A percentile compares a stretch with the other conserved stretches of the same genome.
Conservation (phyloP, 1,284 basidiomycete genomes). For the Trichosporon inkin region DNA sequence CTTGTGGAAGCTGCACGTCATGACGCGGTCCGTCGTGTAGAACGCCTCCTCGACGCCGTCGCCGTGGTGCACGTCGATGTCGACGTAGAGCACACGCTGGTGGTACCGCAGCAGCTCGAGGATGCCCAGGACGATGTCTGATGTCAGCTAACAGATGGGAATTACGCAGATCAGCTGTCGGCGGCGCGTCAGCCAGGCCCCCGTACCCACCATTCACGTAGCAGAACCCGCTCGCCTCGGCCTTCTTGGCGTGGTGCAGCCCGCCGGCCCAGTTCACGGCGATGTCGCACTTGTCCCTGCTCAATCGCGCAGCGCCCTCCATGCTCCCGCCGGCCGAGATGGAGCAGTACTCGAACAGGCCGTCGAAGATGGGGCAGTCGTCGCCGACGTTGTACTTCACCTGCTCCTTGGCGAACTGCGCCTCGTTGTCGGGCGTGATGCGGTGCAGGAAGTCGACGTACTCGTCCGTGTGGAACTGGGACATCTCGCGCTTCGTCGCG, state of each 20-base stretch:
- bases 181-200: no score
- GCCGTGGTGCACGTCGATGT: slow-evolving; percentile 98
- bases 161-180: not conserved
- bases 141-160: not conserved
- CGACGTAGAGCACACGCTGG: slow-evolving; percentile 91
- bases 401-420: slow-evolving; percentile 86
- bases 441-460: slow-evolving; percentile 84
- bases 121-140: slow-evolving; percentile 95
- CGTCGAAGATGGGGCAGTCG: slow-evolving; percentile 98
- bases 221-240: slow-evolving; percentile 97
- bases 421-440: slow-evolving; percentile 80
- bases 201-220: slow-evolving; percentile 79
- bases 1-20: slow-evolving; percentile 98
- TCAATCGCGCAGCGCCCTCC: slow-evolving; percentile 96
- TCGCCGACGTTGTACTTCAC: slow-evolving; percentile 92
- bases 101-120: slow-evolving; percentile 92
- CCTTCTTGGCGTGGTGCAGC: slow-evolving; percentile 96
- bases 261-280: slow-evolving; percentile 99
- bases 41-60: slow-evolving; percentile 99
- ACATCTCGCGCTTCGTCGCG: slow-evolving; percentile 96
- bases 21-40: slow-evolving; percentile 97
- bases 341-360: slow-evolving; percentile 95
- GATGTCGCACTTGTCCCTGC: slow-evolving; percentile 96
- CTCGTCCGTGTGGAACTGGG: slow-evolving; percentile 90
- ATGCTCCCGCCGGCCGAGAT: slow-evolving; percentile 98